phyloP scores from a whole-genome alignment of 441 rosid genomes.

The Flueggea neowawraea region DNA sequence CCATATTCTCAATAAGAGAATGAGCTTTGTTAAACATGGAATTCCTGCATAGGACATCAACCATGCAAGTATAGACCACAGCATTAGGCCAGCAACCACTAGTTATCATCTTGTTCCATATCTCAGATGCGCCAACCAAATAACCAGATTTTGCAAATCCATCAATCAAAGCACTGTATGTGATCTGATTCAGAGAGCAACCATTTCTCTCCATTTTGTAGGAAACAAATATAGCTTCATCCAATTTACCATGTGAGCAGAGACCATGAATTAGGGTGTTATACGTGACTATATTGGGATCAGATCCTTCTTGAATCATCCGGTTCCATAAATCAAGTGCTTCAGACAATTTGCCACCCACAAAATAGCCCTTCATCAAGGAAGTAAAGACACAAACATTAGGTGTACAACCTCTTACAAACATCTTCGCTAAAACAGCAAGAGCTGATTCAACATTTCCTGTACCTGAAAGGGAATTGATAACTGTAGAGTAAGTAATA shows the following conservation, averaged over 20 bases:
- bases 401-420: slow-evolving; percentile 65
- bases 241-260: slow-evolving; percentile 46
- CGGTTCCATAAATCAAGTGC: slow-evolving; percentile 59
- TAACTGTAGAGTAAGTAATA: slow-evolving; percentile 66
- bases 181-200: slow-evolving; percentile 47
- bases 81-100: slow-evolving; percentile 66
- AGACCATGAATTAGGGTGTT: slow-evolving; percentile 69
- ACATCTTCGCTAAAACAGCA: slow-evolving; percentile 65
- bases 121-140: slow-evolving; percentile 56
- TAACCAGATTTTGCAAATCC: slow-evolving; percentile 72
- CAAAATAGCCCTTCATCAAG: slow-evolving; percentile 68
- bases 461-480: slow-evolving; percentile 45
- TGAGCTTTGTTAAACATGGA: slow-evolving; percentile 61
- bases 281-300: slow-evolving; percentile 61
- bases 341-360: slow-evolving; percentile 43
- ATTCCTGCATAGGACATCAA: slow-evolving; percentile 65
- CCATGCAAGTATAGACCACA: slow-evolving; percentile 82
- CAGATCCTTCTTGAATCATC: slow-evolving; percentile 45
- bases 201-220: slow-evolving; percentile 56
- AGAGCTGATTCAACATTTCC: slow-evolving; percentile 54
- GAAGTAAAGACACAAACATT: slow-evolving; percentile 67
- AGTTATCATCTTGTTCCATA: slow-evolving; percentile 81
- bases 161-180: slow-evolving; percentile 65
- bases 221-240: slow-evolving; percentile 47
- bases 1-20: slow-evolving; percentile 60